A percentile compares a stretch with the other conserved stretches of the same genome.
These are phyloP conservation scores for Aspergillus hortae DNA, from an alignment of 2,329 filamentous ascomycete genomes.

Conservation along the genomic window DNA sequence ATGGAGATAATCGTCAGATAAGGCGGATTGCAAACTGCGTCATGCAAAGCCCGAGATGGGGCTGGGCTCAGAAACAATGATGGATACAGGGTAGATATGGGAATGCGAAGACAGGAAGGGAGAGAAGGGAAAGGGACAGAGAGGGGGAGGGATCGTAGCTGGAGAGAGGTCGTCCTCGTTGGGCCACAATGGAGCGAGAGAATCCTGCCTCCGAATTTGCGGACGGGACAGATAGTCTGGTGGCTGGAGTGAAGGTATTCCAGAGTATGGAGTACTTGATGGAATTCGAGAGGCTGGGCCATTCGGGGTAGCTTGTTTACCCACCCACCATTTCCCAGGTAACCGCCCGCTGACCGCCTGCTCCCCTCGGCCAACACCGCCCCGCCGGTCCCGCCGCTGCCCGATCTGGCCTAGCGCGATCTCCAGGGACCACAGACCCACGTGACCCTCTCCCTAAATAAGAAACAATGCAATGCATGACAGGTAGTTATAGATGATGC, in stretches of 20 bases:
- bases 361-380: conserved; percentile 5
- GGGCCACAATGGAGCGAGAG: conserved; percentile 7
- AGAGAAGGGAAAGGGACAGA: conserved; percentile 20
- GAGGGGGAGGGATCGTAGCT: conserved; percentile 35
- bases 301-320: conserved; percentile 40
- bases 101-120: conserved; percentile 20
- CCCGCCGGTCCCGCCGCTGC: background rate
- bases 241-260: conserved; percentile 28
- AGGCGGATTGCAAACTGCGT: background rate
- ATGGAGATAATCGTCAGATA: conserved; percentile 24
- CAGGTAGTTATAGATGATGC: too few species aligned
- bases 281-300: conserved; percentile 39
- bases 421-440: background rate
- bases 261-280: conserved; percentile 7
- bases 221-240: conserved; percentile 18
- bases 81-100: conserved; percentile 4
- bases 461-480: too few species aligned
- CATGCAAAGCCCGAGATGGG: conserved; percentile 1
- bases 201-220: background rate
- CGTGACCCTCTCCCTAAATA: background rate
- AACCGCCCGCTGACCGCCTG: conserved; percentile 32
- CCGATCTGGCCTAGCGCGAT: background rate
- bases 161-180: conserved; percentile 19
- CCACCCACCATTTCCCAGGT: conserved; percentile 27
- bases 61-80: conserved; percentile 1